Evolutionary conservation across 164 flowering plant species (phyloP), one percentile per base, ranked within the genome.

Genomic region (Akebia trifoliata): DNA sequence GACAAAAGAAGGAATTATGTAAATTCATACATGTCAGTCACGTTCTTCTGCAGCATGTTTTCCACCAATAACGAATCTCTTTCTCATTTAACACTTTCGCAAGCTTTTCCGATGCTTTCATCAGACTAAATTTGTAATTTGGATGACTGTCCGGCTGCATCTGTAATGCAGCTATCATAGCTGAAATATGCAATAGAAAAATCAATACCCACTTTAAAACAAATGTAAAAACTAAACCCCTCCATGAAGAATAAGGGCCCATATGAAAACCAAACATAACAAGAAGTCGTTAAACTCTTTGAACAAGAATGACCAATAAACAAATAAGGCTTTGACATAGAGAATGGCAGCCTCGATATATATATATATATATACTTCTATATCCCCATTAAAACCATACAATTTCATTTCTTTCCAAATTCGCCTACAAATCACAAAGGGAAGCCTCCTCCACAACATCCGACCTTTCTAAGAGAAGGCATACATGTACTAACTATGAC

Each of bases 71-170:
- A 18, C 93, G 87, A 29, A 90, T 84, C 25, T 76, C 82, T 46
- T 72, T 79, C 73, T 86, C 95, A 49, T 44, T 64, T 46, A 79
- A 61, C 15, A 72, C 77, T 78, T 76, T 93, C 26, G 47, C 50
- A 32, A 90, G 81, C 81, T 76, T 90, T 54, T 79, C 90, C 4
- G 80, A 72, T 43, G 90, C 90, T 69, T 81, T 87, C 39, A 31
- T 54, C 57, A 90, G 18, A 22, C 78, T 74, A 51, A 29, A 15
- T 54, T 54, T 65, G 57, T 45, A 63, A 64, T 37, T 59, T 4
- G 47, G 61, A 56, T 74, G 60, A 62, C 52, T 67, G 44, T 75
- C 82, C 2, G 61, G 53, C 50, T n/a, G n/a, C n/a, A 59, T 72
- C 50, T 73, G 71, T 15, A 90, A 60, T 50, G 78, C 74, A 52